Percentiles rank a stretch among this genome's conserved stretches.
These are phyloP conservation scores for Begonia peltatifolia DNA, from an alignment of 306 rosid genomes.

Conservation along the genomic window DNA sequence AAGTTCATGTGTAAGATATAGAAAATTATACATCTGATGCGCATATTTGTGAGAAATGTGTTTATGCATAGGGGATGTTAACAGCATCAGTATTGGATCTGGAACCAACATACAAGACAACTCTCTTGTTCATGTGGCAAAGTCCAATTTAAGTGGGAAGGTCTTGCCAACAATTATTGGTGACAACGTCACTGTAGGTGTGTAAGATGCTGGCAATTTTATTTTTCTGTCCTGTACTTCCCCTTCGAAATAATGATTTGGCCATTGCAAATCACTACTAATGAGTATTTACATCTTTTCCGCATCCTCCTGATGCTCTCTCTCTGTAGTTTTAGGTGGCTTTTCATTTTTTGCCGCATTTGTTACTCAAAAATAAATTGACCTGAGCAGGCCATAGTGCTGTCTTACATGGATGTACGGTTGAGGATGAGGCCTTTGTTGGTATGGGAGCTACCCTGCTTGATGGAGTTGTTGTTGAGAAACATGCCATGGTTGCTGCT, in stretches of 20 bases:
- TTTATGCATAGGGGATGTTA: conserved; percentile 56
- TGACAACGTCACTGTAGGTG: conserved; percentile 92
- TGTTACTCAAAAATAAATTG: background rate
- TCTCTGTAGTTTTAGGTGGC: no score
- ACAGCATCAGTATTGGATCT: conserved; percentile 77
- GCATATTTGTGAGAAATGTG: background rate
- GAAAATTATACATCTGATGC: no score
- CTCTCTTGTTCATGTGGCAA: conserved; percentile 87
- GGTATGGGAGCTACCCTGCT: conserved; percentile 95
- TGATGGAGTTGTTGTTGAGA: conserved; percentile 83
- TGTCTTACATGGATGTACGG: conserved; percentile 85
- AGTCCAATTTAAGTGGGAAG: conserved; percentile 80
- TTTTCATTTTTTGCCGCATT: no score
- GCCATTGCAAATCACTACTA: no score
- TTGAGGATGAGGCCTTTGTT: conserved; percentile 94
- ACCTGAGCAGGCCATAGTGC: conserved; percentile 67
- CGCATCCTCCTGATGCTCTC: no score
- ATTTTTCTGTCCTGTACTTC: no score
- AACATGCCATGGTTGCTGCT: conserved; percentile 91
- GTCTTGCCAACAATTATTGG: conserved; percentile 83
- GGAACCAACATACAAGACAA: conserved; percentile 95
- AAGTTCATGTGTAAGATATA: no score
- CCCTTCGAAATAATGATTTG: no score
- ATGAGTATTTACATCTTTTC: no score
- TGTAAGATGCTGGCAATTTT: conserved; percentile 18